A percentile compares a stretch with the other conserved stretches of the same genome.
Evolutionary conservation across 1,139 yeast species (phyloP).

Genomic region (Yamadazyma siamensis): DNA sequence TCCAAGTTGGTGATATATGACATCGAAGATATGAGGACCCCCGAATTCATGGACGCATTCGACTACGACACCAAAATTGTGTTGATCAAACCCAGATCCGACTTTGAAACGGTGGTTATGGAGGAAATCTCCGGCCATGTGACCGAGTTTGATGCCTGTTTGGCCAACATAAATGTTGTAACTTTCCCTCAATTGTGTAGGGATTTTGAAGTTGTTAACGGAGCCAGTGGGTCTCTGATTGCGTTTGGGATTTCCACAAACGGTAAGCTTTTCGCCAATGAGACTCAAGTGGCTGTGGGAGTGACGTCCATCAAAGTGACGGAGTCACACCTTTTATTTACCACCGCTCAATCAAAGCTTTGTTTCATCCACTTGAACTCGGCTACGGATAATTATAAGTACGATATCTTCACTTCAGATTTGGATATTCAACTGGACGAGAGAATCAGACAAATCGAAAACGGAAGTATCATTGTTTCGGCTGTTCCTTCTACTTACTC

Average conservation of each 20-base stretch:
- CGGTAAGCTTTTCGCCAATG: conserved; percentile 73
- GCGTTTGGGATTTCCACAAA: conserved; percentile 71
- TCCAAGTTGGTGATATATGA: conserved; percentile 53
- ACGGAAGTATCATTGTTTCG: conserved; percentile 81
- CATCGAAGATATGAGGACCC: conserved; percentile 36
- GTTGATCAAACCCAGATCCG: conserved; percentile 53
- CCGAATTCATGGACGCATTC: conserved; percentile 36
- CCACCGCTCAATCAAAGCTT: conserved; percentile 83
- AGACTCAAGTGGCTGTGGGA: conserved; percentile 61
- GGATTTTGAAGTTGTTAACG: conserved; percentile 51
- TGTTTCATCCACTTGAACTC: conserved; percentile 74
- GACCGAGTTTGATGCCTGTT: conserved; percentile 30
- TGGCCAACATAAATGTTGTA: conserved; percentile 29
- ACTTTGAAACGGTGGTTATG: conserved; percentile 49
- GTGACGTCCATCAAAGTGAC: conserved; percentile 81
- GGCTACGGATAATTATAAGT: conserved; percentile 28
- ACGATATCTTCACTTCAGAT: conserved; percentile 20
- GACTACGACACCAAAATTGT: conserved; percentile 52
- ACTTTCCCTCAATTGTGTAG: conserved; percentile 70
- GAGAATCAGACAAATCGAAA: conserved; percentile 81
- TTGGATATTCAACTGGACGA: conserved; percentile 49
- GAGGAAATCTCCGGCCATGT: conserved; percentile 68
- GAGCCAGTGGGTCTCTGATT: conserved; percentile 27
- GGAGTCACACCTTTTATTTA: conserved; percentile 70
- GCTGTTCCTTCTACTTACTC: conserved; percentile 81